phyloP scores from a whole-genome alignment of 73 alveolate genomes.

The Halteria grandinella region DNA sequence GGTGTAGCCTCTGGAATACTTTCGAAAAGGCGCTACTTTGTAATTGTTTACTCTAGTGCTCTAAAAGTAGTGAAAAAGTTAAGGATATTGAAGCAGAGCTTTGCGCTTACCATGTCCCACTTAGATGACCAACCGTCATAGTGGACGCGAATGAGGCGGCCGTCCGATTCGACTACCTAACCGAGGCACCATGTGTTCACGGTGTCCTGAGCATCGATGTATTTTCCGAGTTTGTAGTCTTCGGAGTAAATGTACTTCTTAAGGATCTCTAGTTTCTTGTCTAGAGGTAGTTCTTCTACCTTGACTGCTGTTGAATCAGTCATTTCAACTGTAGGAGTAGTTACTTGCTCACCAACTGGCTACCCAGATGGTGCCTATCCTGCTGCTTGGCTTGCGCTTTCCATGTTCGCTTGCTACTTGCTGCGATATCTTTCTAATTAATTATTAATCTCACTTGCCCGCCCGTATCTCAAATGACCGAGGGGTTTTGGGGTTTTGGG shows the following conservation, averaged over 20 bases:
- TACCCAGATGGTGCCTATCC: slow-evolving; percentile 3
- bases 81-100: no score
- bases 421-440: no score
- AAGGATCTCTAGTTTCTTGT: slow-evolving; percentile 50
- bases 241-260: slow-evolving; percentile 46
- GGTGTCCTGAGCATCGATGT: slow-evolving; percentile 73
- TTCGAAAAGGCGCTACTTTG: slow-evolving; percentile 78
- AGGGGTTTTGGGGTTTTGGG: slow-evolving; percentile 2
- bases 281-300: slow-evolving; percentile 58
- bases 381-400: neutral
- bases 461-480: no score
- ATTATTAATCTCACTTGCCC: no score
- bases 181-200: slow-evolving; percentile 73
- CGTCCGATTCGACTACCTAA: slow-evolving; percentile 48
- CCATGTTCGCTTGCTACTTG: neutral
- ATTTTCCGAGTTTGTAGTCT: slow-evolving; percentile 29
- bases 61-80: slow-evolving; percentile 3
- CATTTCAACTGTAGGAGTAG: no score
- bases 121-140: slow-evolving; percentile 71
- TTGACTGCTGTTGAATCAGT: no score
- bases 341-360: neutral
- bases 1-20: slow-evolving; percentile 71
- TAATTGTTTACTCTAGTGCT: slow-evolving; percentile 62
- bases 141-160: slow-evolving; percentile 44
- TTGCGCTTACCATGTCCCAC: slow-evolving; percentile 69